Evolutionary conservation across 2,329 filamentous ascomycete species (phyloP).

Genomic region (Ambrosiella beaveri): DNA sequence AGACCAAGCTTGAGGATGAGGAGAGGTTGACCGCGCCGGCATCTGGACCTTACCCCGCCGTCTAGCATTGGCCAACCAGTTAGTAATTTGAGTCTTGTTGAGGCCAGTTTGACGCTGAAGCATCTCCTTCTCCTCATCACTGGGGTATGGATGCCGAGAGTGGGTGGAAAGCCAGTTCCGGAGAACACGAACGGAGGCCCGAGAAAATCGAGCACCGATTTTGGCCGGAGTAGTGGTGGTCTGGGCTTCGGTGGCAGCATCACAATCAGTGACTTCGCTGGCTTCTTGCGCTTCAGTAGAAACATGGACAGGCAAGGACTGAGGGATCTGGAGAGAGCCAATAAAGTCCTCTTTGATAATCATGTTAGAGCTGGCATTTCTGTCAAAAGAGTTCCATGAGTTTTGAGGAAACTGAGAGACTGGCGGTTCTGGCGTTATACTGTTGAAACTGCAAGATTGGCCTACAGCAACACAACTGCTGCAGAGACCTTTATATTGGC

Average conservation of each 20-base stretch:
- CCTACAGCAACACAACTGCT: slow-evolving; percentile 44
- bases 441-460: slow-evolving; percentile 39
- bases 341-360: slow-evolving; percentile 12
- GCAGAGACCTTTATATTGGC: slow-evolving; percentile 42
- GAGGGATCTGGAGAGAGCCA: background rate
- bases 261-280: background rate
- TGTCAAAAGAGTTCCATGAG: slow-evolving; percentile 28
- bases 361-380: slow-evolving; percentile 22
- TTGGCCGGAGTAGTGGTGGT: slow-evolving; percentile 24
- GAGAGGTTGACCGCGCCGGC: slow-evolving; percentile 49
- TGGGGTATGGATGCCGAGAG: slow-evolving; percentile 70
- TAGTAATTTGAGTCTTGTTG: slow-evolving; percentile 68
- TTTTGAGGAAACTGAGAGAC: slow-evolving; percentile 25
- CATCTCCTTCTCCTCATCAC: slow-evolving; percentile 67
- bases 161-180: slow-evolving; percentile 76
- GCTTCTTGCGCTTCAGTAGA: background rate
- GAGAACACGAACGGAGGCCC: slow-evolving; percentile 61
- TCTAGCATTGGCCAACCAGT: slow-evolving; percentile 83
- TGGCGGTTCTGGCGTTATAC: slow-evolving; percentile 13
- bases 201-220: slow-evolving; percentile 58
- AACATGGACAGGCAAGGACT: background rate
- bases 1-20: slow-evolving; percentile 31
- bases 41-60: slow-evolving; percentile 58
- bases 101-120: slow-evolving; percentile 65
- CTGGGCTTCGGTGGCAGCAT: background rate